Evolutionary conservation across 2,329 filamentous ascomycete genomes (phyloP).

Genomic region (Tolypocladium sp.): DNA sequence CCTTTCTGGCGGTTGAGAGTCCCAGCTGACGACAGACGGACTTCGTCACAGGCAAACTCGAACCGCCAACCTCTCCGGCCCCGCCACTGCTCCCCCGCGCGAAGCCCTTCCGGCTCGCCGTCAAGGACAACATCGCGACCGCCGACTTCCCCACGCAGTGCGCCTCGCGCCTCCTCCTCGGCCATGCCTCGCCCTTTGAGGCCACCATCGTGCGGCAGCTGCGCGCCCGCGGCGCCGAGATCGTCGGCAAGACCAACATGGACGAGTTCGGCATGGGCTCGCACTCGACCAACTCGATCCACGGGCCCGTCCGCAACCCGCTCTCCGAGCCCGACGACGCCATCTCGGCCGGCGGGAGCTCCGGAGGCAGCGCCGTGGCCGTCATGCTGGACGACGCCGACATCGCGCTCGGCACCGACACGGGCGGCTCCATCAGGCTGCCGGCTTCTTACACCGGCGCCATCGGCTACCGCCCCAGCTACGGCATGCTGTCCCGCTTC

Average conservation of each 20-base stretch:
- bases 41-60: not conserved
- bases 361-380: slow-evolving; percentile 84
- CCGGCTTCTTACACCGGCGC: slow-evolving; percentile 80
- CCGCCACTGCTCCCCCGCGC: slow-evolving; percentile 11
- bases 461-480: slow-evolving; percentile 85
- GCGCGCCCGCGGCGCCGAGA: slow-evolving; percentile 47
- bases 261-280: slow-evolving; percentile 97
- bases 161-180: slow-evolving; percentile 64
- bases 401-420: slow-evolving; percentile 81
- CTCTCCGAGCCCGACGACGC: slow-evolving; percentile 21
- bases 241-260: slow-evolving; percentile 81
- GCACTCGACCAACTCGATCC: slow-evolving; percentile 62
- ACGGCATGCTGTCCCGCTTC: slow-evolving; percentile 76
- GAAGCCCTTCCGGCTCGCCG: slow-evolving; percentile 39
- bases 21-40: not conserved
- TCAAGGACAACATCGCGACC: slow-evolving; percentile 74
- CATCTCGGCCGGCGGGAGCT: slow-evolving; percentile 77
- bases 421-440: slow-evolving; percentile 78
- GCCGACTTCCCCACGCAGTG: slow-evolving; percentile 66
- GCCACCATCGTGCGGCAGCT: slow-evolving; percentile 71
- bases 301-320: slow-evolving; percentile 53
- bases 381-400: slow-evolving; percentile 53
- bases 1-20: not conserved
- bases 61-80: slow-evolving; percentile 1
- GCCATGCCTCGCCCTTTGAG: slow-evolving; percentile 67